phyloP scores from a whole-genome alignment of 2,329 filamentous ascomycete species.

The Pseudogymnoascus sp. region DNA sequence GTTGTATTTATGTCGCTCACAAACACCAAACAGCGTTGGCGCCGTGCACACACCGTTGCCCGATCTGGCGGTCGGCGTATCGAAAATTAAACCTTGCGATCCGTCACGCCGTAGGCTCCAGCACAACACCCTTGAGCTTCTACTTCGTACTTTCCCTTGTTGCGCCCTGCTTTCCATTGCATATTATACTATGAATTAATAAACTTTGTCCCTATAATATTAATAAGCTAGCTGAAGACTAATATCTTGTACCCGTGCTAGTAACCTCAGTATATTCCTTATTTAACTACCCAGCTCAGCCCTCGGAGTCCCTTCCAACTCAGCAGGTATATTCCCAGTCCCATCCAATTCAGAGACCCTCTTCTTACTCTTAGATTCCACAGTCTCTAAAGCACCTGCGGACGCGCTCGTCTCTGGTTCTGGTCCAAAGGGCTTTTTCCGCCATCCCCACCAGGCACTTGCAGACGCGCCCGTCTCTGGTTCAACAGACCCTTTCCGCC shows the following conservation, averaged over 20 bases:
- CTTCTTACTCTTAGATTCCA: neutral
- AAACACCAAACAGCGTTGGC: neutral
- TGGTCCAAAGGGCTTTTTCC: no score
- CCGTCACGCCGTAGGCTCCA: neutral
- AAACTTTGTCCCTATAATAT: no score
- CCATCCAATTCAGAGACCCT: neutral
- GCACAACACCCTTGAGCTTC: neutral
- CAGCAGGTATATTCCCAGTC: neutral
- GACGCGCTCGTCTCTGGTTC: neutral
- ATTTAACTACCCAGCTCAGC: neutral
- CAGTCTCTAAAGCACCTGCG: neutral
- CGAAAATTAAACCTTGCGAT: neutral
- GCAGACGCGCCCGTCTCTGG: neutral
- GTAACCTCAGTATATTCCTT: no score
- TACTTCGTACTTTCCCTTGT: neutral
- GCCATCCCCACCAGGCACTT: no score
- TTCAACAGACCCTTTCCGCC: neutral
- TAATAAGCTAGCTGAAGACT: no score
- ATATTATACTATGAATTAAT: no score
- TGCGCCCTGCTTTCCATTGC: no score
- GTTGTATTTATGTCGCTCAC: neutral
- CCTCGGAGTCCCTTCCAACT: neutral
- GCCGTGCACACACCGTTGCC: neutral
- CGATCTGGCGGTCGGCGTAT: neutral
- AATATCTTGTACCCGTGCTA: no score